Evolutionary conservation across 139 green algal species (phyloP).

Genomic region (Penium margaritaceum): DNA sequence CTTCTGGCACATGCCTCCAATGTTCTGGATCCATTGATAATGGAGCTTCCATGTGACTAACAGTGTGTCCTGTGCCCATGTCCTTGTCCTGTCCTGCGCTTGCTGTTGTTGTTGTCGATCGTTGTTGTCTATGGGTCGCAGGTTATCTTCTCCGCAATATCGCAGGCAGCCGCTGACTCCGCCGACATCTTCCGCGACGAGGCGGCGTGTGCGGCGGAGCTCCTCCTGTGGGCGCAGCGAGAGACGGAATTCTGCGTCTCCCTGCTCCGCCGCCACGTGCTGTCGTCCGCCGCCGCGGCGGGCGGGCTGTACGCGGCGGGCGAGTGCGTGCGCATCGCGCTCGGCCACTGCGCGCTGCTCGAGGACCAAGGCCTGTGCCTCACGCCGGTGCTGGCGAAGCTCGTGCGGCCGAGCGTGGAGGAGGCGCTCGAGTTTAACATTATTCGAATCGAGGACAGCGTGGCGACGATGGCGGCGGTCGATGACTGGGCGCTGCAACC

Average conservation of each 20-base stretch:
- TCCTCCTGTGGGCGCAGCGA: constrained; percentile 20
- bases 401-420: constrained; percentile 19
- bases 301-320: constrained; percentile 12
- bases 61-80: too few species aligned
- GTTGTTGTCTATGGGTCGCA: too few species aligned
- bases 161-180: constrained; percentile 12
- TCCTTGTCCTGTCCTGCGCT: too few species aligned
- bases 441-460: constrained; percentile 20
- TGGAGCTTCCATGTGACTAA: too few species aligned
- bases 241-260: constrained; percentile 14
- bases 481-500: constrained; percentile 29
- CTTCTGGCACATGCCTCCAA: too few species aligned
- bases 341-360: too few species aligned
- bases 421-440: constrained; percentile 33
- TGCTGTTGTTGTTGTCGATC: too few species aligned
- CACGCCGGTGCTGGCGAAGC: background rate
- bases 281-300: constrained; percentile 18
- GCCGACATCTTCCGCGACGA: constrained; percentile 19
- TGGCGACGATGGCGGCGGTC: background rate
- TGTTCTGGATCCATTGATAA: too few species aligned
- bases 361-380: constrained; percentile 26
- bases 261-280: constrained; percentile 18
- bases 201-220: constrained; percentile 26
- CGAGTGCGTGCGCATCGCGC: too few species aligned
- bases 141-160: constrained; percentile 23